A percentile compares a stretch with the other conserved stretches of the same genome.
These are phyloP conservation scores for Botrytis squamosa DNA, from an alignment of 2,329 filamentous ascomycete species.

Conservation along the genomic window DNA sequence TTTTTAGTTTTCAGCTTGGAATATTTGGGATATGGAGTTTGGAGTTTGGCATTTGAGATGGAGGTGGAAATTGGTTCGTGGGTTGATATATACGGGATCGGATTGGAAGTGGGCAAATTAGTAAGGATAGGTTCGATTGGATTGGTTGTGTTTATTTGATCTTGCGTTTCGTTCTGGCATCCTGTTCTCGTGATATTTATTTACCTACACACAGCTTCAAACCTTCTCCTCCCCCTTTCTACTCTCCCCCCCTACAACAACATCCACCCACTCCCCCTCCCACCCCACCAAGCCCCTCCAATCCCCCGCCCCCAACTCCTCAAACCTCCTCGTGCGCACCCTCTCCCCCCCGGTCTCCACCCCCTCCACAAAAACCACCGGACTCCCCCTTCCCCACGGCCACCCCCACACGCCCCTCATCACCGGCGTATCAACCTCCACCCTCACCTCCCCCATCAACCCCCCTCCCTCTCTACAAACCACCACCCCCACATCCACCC, in stretches of 20 bases:
- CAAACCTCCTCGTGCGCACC: conserved; percentile 25
- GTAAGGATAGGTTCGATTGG: too few relatives aligned
- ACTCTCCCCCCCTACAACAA: conserved; percentile 10
- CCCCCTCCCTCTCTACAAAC: conserved; percentile 17
- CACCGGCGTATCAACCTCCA: conserved; percentile 28
- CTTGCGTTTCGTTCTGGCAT: too few relatives aligned
- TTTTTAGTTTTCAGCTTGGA: too few relatives aligned
- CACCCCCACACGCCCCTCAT: conserved; percentile 23
- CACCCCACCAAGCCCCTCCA: conserved; percentile 24
- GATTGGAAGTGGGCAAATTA: too few relatives aligned
- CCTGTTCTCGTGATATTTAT: too few relatives aligned
- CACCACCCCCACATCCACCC: conserved; percentile 25
- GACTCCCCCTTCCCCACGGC: conserved; percentile 26
- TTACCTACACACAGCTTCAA: background rate
- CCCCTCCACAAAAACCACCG: conserved; percentile 24
- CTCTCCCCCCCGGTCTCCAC: conserved; percentile 28
- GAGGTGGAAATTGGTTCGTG: too few relatives aligned
- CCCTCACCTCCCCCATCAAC: conserved; percentile 25
- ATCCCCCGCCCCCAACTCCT: conserved; percentile 26
- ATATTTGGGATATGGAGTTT: too few relatives aligned
- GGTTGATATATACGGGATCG: too few relatives aligned
- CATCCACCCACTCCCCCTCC: conserved; percentile 26
- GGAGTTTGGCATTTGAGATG: too few relatives aligned
- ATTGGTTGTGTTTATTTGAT: too few relatives aligned
- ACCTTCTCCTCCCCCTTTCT: background rate